Conservation (phyloP, 345 rosid species). For the Capsella bursapastoris region DNA sequence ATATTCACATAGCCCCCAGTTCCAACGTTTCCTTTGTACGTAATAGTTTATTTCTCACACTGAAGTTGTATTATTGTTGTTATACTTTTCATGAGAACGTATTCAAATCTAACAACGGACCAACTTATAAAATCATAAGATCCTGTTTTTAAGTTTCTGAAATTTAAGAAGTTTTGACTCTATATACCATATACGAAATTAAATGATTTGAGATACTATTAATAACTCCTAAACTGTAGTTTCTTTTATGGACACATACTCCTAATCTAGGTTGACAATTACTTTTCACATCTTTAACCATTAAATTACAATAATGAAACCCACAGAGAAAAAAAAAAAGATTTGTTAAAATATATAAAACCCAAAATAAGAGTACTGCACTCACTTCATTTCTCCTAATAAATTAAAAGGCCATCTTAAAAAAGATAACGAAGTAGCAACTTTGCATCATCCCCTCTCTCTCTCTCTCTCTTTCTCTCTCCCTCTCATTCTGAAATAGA, state of each 20-base stretch:
- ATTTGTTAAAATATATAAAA: conserved; percentile 4
- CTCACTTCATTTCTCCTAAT: conserved; percentile 42
- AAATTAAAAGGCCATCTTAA: conserved; percentile 44
- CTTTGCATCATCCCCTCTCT: conserved; percentile 41
- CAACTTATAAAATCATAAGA: neutral
- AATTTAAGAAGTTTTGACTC: neutral
- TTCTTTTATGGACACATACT: conserved; percentile 16
- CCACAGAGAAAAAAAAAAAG: neutral
- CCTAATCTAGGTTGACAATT: conserved; percentile 34
- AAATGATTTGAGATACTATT: neutral
- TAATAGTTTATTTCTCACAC: conserved; percentile 3
- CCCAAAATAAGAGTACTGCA: conserved; percentile 41
- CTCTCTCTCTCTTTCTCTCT: conserved; percentile 33
- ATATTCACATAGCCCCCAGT: conserved; percentile 34
- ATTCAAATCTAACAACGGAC: conserved; percentile 3
- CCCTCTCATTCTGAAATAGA: conserved; percentile 50
- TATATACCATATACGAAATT: neutral
- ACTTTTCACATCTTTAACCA: conserved; percentile 28
- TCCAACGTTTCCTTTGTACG: conserved; percentile 25
- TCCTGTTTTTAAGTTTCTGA: neutral
- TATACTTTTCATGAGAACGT: neutral
- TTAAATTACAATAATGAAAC: conserved; percentile 23
- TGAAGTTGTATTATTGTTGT: neutral
- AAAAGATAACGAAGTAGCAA: conserved; percentile 46
- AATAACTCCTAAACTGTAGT: conserved; percentile 25